Base-by-base conservation (phyloP, 306 rosid genomes). In the Cucumis melo region DNA sequence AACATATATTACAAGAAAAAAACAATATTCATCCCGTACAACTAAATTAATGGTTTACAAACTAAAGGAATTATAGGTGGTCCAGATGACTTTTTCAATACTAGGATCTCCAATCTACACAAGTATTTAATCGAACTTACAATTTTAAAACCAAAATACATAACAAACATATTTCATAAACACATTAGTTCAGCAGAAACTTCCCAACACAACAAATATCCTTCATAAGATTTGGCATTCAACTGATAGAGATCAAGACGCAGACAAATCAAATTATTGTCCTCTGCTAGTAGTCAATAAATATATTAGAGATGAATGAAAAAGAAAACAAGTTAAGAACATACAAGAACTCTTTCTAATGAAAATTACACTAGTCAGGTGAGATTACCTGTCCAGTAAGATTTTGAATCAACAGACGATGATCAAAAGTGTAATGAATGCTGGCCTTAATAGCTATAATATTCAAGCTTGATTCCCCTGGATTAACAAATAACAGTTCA, bases 401-500 rank as follows among this genome's bases (percentile, higher is more conserved):
- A 84, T 94, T 94, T 82, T 94, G 99, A 80, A 94, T 96, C 46
- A 87, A 86, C 68, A 89, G 15, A 10, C 76, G 83, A 73, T 92
- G 97, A 86, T 92, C 96, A 67, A 81, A 87, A 23, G 96, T 92
- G 56, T 90, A 92, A 82, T 94, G 97, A 80, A 94, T 73, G 55
- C 92, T 94, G 77, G 97, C 97, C 88, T 83, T 89, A 81, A 94
- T 84, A 21, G 96, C 97, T 80, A 90, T 70, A 77, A 91, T 86
- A 65, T 85, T 92, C 89, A 94, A 42, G 86, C 83, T 87, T 2
- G 87, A 80, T 71, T 94, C 93, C 74, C 95, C 99, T 94, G 89
- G 80, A 89, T 84, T 54, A 42, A 54, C 75, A 87, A 42, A 73
- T 48, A 42, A 53, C 77, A 87, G 27, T 70, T 70, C 74, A 85